phyloP scores from a whole-genome alignment of 1,139 yeast genomes.

The Saccharomyces uvarum region DNA sequence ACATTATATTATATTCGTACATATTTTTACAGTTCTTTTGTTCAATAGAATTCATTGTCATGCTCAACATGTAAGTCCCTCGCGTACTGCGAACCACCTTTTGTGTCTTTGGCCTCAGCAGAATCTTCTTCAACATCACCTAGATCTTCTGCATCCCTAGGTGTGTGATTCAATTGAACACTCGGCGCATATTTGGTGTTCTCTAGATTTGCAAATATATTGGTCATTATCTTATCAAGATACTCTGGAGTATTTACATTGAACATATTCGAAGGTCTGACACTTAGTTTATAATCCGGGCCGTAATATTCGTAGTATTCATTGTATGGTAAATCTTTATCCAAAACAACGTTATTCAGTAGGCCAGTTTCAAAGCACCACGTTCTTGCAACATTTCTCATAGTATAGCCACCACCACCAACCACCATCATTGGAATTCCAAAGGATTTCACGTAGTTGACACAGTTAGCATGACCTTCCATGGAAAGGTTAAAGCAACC shows the following conservation, averaged over 20 bases:
- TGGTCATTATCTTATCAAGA: constrained; percentile 72
- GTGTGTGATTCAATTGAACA: constrained; percentile 87
- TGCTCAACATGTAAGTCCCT: constrained; percentile 66
- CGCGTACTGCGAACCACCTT: constrained; percentile 84
- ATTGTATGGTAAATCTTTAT: constrained; percentile 83
- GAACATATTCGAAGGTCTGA: constrained; percentile 92
- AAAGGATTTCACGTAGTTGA: constrained; percentile 77
- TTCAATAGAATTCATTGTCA: constrained; percentile 54
- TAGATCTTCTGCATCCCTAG: constrained; percentile 73
- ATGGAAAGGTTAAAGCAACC: constrained; percentile 90
- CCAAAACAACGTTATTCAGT: constrained; percentile 69
- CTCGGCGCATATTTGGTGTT: constrained; percentile 91
- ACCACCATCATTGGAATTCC: constrained; percentile 84
- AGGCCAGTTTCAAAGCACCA: constrained; percentile 95
- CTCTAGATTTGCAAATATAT: constrained; percentile 71
- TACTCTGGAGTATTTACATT: constrained; percentile 94
- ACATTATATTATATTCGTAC: background rate
- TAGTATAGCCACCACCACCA: constrained; percentile 98
- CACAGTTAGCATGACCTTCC: constrained; percentile 94
- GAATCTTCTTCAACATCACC: constrained; percentile 81
- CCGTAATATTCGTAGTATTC: constrained; percentile 96
- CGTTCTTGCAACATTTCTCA: constrained; percentile 91
- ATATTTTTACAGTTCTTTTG: background rate
- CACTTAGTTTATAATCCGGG: constrained; percentile 89
- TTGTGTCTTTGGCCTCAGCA: constrained; percentile 67